Percentiles rank a stretch among this genome's conserved stretches.
Conservation (phyloP, 192 early-diverging fungal genomes). For the Pilobolus umbonatus region DNA sequence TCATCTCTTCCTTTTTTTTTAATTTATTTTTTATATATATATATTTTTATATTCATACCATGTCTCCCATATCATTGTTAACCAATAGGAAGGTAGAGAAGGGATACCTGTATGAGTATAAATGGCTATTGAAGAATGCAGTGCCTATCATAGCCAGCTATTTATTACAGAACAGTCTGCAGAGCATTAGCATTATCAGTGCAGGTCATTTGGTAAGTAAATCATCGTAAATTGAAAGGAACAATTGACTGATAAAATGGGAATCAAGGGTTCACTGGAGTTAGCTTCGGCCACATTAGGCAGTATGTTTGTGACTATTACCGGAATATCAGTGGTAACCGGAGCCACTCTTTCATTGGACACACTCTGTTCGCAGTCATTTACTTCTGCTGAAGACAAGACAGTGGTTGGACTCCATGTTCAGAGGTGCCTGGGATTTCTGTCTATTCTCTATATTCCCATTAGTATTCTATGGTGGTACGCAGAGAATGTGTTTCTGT, state of each 20-base stretch:
- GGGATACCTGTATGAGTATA: constrained; percentile 20
- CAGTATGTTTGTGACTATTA: constrained; percentile 67
- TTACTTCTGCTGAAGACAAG: constrained; percentile 56
- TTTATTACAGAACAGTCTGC: constrained; percentile 61
- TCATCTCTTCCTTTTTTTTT: too few species aligned
- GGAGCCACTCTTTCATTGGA: constrained; percentile 69
- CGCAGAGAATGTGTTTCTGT: constrained; percentile 65
- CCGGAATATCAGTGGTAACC: constrained; percentile 58
- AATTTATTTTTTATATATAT: too few species aligned
- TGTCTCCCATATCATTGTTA: too few species aligned
- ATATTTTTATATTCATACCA: too few species aligned
- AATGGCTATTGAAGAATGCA: constrained; percentile 35
- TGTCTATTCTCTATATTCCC: constrained; percentile 58
- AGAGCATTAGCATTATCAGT: constrained; percentile 58
- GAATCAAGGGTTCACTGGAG: constrained; percentile 46
- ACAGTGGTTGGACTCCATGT: constrained; percentile 64
- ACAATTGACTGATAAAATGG: background rate
- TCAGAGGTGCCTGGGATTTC: constrained; percentile 77
- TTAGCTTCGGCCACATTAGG: constrained; percentile 66
- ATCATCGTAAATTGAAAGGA: background rate
- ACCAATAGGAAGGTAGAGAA: background rate
- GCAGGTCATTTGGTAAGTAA: constrained; percentile 59
- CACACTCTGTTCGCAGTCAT: constrained; percentile 72
- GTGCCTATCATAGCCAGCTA: constrained; percentile 56
- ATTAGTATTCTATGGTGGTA: constrained; percentile 63